These are phyloP conservation scores for Amorphotheca resinae DNA, from an alignment of 495 filamentous ascomycete species.

Conservation along the genomic window DNA sequence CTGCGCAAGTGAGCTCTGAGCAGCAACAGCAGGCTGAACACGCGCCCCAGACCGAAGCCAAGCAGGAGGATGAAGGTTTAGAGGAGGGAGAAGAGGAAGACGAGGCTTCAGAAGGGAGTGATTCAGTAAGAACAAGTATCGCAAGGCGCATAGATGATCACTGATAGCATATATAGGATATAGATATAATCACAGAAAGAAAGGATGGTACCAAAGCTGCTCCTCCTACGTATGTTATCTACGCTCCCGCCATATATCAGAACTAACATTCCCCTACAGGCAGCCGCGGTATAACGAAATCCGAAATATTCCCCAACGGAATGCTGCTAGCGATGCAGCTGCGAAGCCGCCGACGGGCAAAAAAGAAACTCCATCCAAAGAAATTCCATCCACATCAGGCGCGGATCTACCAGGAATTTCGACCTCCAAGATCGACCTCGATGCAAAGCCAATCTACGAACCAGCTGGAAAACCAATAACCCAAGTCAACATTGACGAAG, in stretches of 20 bases:
- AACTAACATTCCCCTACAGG: conserved; percentile 20
- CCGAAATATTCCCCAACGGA: conserved; percentile 53
- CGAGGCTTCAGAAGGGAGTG: conserved; percentile 37
- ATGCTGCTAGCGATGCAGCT: conserved; percentile 37
- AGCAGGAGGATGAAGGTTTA: conserved; percentile 31
- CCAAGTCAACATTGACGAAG: conserved; percentile 68
- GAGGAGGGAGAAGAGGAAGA: conserved; percentile 69
- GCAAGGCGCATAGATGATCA: background rate
- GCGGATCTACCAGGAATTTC: conserved; percentile 41
- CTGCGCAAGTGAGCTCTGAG: conserved; percentile 8
- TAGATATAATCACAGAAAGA: conserved; percentile 86
- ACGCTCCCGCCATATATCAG: background rate
- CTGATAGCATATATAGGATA: conserved; percentile 46
- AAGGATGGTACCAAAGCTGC: conserved; percentile 67
- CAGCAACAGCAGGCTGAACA: conserved; percentile 10
- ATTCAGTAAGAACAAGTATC: conserved; percentile 1
- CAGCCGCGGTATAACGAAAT: conserved; percentile 47
- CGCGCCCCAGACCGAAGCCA: conserved; percentile 5
- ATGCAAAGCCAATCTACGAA: conserved; percentile 69
- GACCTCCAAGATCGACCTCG: conserved; percentile 71
- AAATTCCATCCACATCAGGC: conserved; percentile 17
- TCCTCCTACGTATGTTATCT: conserved; percentile 38
- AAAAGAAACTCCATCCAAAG: conserved; percentile 25
- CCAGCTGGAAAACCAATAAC: conserved; percentile 66
- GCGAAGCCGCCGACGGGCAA: conserved; percentile 30